These are phyloP conservation scores for Rhynchospora breviuscula DNA, from an alignment of 176 grass and related monocot species.

Conservation along the genomic window DNA sequence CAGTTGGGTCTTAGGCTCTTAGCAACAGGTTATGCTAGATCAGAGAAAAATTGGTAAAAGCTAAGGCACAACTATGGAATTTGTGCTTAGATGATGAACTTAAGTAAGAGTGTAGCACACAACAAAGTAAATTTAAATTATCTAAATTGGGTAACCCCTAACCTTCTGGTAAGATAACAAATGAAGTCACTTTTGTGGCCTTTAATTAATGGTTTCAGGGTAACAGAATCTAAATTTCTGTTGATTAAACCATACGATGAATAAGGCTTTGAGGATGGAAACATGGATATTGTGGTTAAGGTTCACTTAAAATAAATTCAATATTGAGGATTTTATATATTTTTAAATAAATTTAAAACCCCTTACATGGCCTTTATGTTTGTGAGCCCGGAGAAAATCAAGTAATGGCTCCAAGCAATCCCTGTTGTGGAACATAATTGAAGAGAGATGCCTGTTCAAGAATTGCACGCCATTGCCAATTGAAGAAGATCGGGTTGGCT, in stretches of 20 bases:
- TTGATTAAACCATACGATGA: background rate
- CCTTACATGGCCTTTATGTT: conserved; percentile 81
- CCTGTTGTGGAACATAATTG: conserved; percentile 90
- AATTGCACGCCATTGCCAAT: conserved; percentile 98
- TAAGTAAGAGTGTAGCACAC: background rate
- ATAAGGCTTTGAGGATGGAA: background rate
- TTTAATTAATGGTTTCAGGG: background rate
- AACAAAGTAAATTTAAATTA: background rate
- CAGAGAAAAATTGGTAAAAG: background rate
- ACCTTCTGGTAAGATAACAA: background rate
- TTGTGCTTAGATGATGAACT: background rate
- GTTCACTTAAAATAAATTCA: background rate
- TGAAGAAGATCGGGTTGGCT: conserved; percentile 66
- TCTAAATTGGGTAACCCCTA: background rate
- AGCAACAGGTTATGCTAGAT: conserved; percentile 6
- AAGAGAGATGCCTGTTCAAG: conserved; percentile 86
- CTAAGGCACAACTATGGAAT: background rate
- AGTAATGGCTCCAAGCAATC: conserved; percentile 85
- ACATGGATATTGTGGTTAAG: background rate
- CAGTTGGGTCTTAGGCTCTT: too few species aligned
- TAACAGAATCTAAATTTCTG: background rate
- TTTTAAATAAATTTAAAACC: background rate
- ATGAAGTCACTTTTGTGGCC: background rate
- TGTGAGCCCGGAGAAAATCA: conserved; percentile 84
- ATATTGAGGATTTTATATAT: background rate